Base-by-base conservation (phyloP, 805 yeast genomes). In the Blastobotrys terrestris region DNA sequence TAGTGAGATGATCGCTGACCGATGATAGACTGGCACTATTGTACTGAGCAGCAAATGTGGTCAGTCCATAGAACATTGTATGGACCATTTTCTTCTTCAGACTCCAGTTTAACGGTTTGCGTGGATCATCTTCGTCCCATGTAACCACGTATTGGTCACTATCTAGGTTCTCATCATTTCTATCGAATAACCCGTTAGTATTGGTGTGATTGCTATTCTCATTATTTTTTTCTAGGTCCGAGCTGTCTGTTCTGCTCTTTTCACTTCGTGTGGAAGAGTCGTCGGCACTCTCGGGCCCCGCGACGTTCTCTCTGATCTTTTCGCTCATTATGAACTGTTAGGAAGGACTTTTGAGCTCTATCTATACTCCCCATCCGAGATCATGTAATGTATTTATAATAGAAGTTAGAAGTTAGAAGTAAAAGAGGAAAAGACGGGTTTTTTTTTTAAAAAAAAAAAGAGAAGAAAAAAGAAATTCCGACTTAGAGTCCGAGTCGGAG, bases 51-150 rank as follows among this genome's bases (percentile, higher is more conserved):
- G 75, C 69, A 55, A 72, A 70, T 0, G 78, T 74, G 21, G 68
- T 66, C 41, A 70, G 52, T 2, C 72, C 76, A 53, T 65, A 76
- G 21, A 70, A 50, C 5, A 70, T 55, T 0, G 79, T 76, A 45
- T 76, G 77, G 18, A 57, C 22, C 11, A 67, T 55, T 58, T 74
- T 76, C 53, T 64, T 59, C 40, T 46, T 16, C 3, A 66, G 43
- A 0, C 80, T 71, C 84, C 85, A 81, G 59, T 81, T 80, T 31
- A 68, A 58, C 1, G 87, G 86, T 54, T 76, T 67, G 53, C 77
- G 81, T 0, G 81, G 77, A 60, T 80, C 85, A 56, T 80, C 84
- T 49, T 74, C 75, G 3, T 69, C 75, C 16, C 22, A 44, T 8
- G 19, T 18, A 8, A 48, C 51, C 8, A 48, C 14, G 22, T 47